phyloP scores from a whole-genome alignment of 108 stramenopile species.

The Licmophora abbreviata region DNA sequence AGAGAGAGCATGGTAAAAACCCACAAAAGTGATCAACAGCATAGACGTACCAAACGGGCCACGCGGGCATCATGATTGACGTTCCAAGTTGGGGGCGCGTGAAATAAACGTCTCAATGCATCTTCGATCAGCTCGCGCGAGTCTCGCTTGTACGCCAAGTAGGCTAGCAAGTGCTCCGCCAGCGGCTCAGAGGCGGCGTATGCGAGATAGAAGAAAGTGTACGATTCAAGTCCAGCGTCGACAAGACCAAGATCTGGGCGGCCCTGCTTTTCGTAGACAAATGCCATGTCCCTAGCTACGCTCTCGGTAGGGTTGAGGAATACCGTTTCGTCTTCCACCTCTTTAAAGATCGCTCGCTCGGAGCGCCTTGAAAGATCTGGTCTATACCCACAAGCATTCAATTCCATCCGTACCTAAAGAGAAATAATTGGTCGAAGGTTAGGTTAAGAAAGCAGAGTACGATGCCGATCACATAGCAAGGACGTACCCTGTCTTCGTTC shows the following conservation, averaged over 20 bases:
- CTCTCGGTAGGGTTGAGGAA: conserved; percentile 37
- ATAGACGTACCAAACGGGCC: conserved; percentile 23
- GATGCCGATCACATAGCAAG: too few species aligned
- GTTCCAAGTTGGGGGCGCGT: conserved; percentile 35
- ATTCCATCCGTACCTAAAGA: too few species aligned
- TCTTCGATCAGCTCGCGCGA: conserved; percentile 26
- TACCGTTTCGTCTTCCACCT: conserved; percentile 20
- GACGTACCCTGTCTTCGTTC: conserved; percentile 45
- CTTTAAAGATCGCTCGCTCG: conserved; percentile 18
- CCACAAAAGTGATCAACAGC: not conserved
- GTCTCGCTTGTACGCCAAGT: conserved; percentile 25
- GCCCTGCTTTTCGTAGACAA: conserved; percentile 8
- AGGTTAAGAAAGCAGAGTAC: too few species aligned
- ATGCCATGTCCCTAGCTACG: conserved; percentile 55
- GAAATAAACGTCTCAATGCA: conserved; percentile 35
- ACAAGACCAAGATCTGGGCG: conserved; percentile 20
- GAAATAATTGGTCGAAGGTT: too few species aligned
- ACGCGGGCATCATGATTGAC: conserved; percentile 29
- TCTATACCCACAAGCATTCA: conserved; percentile 73
- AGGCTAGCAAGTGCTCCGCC: conserved; percentile 57
- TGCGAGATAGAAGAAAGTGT: conserved; percentile 21
- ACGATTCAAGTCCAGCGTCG: conserved; percentile 28
- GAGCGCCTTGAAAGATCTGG: conserved; percentile 63
- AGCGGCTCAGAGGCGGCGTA: conserved; percentile 32
- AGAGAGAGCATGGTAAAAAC: conserved; percentile 8